Conservation (phyloP, 1,284 basidiomycete genomes). For the Lentinula novae-zelandiae region DNA sequence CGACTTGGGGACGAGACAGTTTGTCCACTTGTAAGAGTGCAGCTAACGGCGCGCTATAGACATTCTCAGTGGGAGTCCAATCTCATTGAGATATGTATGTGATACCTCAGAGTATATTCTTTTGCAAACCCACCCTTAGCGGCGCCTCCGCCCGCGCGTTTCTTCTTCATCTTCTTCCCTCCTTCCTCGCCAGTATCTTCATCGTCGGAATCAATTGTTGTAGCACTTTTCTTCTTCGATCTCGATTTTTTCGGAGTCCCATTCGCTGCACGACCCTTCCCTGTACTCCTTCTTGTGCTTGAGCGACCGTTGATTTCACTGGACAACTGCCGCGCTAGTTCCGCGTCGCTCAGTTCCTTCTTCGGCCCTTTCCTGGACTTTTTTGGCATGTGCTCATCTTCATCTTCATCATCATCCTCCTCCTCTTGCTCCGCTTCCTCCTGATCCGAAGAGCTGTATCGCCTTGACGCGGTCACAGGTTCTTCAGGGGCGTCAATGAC, state of each 20-base stretch:
- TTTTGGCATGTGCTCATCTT: constrained; percentile 28
- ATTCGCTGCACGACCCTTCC: constrained; percentile 34
- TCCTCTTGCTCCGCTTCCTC: constrained; percentile 31
- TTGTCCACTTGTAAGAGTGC: constrained; percentile 53
- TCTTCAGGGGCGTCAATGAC: constrained; percentile 27
- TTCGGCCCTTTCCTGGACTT: constrained; percentile 31
- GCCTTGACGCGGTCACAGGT: constrained; percentile 26
- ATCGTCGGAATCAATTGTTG: constrained; percentile 54
- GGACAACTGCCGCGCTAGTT: constrained; percentile 66
- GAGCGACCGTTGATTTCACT: constrained; percentile 68
- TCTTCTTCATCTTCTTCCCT: constrained; percentile 33
- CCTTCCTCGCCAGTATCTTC: constrained; percentile 39
- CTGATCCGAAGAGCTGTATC: constrained; percentile 25
- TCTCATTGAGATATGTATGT: constrained; percentile 14
- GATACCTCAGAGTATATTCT: constrained; percentile 71
- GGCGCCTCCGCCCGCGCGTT: constrained; percentile 30
- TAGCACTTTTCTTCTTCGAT: constrained; percentile 46
- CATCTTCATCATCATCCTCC: constrained; percentile 28
- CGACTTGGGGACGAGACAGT: constrained; percentile 83
- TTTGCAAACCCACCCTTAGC: constrained; percentile 74
- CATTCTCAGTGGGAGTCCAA: constrained; percentile 11
- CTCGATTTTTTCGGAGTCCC: constrained; percentile 37
- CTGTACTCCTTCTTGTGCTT: constrained; percentile 46
- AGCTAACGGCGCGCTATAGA: constrained; percentile 57
- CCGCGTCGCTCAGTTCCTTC: constrained; percentile 53